phyloP scores from a whole-genome alignment of 495 filamentous ascomycete species.

The Neurospora sp. region DNA sequence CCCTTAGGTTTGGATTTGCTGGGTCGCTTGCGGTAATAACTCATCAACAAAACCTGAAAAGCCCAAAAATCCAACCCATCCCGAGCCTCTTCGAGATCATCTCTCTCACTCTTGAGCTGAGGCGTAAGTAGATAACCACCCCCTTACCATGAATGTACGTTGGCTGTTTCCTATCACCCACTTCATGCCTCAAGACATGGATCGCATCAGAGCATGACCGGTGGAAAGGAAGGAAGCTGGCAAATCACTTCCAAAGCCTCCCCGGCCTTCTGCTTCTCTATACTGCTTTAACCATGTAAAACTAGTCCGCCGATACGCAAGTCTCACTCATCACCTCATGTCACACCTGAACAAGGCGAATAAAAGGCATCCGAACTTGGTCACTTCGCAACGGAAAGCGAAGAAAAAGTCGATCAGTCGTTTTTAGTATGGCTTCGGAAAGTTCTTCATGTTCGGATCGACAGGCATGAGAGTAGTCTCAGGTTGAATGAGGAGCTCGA shows the following conservation, averaged over 20 bases:
- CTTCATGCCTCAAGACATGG: background rate
- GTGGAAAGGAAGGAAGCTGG: background rate
- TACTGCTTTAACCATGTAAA: background rate
- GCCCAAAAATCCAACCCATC: background rate
- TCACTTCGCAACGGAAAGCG: background rate
- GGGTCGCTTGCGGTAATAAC: background rate
- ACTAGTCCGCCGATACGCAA: background rate
- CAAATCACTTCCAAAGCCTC: background rate
- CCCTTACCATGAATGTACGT: background rate
- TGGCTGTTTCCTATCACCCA: background rate
- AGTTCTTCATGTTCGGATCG: background rate
- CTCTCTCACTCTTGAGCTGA: background rate
- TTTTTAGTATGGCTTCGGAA: background rate
- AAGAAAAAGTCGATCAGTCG: background rate
- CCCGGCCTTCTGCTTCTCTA: background rate
- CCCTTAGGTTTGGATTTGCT: background rate
- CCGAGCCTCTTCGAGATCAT: background rate
- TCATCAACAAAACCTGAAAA: background rate
- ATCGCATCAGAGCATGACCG: background rate
- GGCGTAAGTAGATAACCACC: background rate
- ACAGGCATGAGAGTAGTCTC: background rate
- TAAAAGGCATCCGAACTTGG: background rate
- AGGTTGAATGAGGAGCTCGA: background rate
- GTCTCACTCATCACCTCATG: background rate
- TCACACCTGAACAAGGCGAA: background rate